phyloP scores from a whole-genome alignment of 2,329 filamentous ascomycete genomes.

The Raffaelea albimanens region DNA sequence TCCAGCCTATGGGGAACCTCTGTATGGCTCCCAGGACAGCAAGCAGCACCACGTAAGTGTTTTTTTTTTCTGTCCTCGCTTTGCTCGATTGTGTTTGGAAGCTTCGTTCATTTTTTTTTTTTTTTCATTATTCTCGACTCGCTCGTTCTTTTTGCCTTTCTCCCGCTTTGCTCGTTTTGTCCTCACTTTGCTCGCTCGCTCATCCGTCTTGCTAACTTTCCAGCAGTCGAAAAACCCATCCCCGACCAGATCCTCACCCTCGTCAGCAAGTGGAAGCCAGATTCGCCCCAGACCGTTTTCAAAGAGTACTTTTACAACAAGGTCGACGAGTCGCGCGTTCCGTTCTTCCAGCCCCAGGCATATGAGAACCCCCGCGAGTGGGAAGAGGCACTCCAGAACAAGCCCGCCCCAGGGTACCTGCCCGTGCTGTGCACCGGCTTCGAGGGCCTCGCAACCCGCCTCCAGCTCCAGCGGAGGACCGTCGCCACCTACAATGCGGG shows the following conservation, averaged over 20 bases:
- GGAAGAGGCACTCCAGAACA: conserved; percentile 75
- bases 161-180: background rate
- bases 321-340: conserved; percentile 63
- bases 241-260: conserved; percentile 65
- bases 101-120: no score
- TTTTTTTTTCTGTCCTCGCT: background rate
- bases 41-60: conserved; percentile 34
- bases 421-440: conserved; percentile 71
- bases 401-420: conserved; percentile 67
- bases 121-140: background rate
- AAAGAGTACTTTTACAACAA: conserved; percentile 85
- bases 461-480: conserved; percentile 61
- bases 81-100: conserved; percentile 14
- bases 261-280: conserved; percentile 64
- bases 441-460: conserved; percentile 58
- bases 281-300: conserved; percentile 60
- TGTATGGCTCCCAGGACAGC: conserved; percentile 42
- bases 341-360: conserved; percentile 62
- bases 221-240: conserved; percentile 58
- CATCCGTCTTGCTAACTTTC: background rate
- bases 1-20: conserved; percentile 34
- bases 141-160: background rate
- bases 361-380: conserved; percentile 69
- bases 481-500: conserved; percentile 61
- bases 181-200: conserved; percentile 10